These are phyloP conservation scores for Hymenoscyphus fraxineus DNA, from an alignment of 2,329 filamentous ascomycete species.

Conservation along the genomic window DNA sequence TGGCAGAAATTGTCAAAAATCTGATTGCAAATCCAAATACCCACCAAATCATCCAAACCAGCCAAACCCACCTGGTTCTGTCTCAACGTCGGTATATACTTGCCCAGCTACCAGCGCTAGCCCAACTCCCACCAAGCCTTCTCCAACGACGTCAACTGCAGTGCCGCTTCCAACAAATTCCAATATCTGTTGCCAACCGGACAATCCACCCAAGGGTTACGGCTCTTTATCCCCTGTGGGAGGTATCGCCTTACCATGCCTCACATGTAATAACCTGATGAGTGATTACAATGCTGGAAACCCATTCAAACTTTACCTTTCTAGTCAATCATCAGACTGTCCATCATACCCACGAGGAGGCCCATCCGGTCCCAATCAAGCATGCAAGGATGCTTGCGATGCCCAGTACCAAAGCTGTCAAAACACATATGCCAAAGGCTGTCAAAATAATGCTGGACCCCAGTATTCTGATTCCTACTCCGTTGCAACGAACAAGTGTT, in stretches of 20 bases:
- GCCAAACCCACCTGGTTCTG: conserved; percentile 37
- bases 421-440: conserved; percentile 47
- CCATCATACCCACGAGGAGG: conserved; percentile 40
- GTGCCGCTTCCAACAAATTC: conserved; percentile 46
- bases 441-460: conserved; percentile 34
- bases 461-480: conserved; percentile 28
- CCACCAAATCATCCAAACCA: conserved; percentile 38
- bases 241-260: conserved; percentile 48
- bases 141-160: conserved; percentile 29
- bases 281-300: conserved; percentile 39
- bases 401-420: conserved; percentile 49
- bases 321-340: conserved; percentile 42
- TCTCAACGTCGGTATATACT: conserved; percentile 36
- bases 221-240: conserved; percentile 58
- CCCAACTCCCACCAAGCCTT: conserved; percentile 33
- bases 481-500: conserved; percentile 42
- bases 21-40: conserved; percentile 41
- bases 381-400: conserved; percentile 51
- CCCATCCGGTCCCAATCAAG: conserved; percentile 36
- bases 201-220: conserved; percentile 59
- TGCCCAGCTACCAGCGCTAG: conserved; percentile 26
- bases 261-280: conserved; percentile 52
- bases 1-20: conserved; percentile 40
- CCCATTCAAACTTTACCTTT: conserved; percentile 51
- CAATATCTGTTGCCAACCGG: conserved; percentile 50